Conservation (phyloP, 768 basidiomycete genomes). For the Pisolithus sp. region DNA sequence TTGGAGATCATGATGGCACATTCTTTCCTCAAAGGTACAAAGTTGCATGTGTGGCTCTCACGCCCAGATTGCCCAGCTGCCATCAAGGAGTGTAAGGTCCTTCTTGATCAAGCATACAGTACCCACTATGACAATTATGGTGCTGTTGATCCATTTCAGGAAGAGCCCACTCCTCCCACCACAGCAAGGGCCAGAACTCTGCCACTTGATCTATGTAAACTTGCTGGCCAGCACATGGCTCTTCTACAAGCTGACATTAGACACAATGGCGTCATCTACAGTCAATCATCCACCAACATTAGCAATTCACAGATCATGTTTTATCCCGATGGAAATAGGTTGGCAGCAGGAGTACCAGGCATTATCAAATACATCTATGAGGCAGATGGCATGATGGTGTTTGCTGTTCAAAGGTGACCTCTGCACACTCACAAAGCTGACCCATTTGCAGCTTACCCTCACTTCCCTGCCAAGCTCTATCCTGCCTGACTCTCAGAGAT, state of each 20-base stretch:
- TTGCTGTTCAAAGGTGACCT: no score
- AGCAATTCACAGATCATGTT: no score
- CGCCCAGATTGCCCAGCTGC: slow-evolving; percentile 1
- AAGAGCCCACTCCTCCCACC: neutral
- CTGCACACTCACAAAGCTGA: no score
- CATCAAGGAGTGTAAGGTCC: slow-evolving; percentile 1
- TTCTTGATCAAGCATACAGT: slow-evolving; percentile 1
- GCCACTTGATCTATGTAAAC: neutral
- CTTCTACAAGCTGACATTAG: neutral
- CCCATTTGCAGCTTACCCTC: no score
- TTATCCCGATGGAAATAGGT: no score
- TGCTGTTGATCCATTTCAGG: neutral
- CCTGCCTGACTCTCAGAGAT: no score
- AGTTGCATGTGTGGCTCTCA: slow-evolving; percentile 6
- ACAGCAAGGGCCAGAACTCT: no score
- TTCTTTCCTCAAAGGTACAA: slow-evolving; percentile 10
- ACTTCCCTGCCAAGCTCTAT: no score
- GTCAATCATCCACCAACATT: neutral
- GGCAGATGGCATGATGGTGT: no score
- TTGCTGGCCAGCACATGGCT: neutral
- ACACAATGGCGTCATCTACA: neutral
- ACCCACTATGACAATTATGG: no score
- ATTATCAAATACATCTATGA: no score
- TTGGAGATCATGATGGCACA: slow-evolving; percentile 6
- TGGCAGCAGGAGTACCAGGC: no score